phyloP scores from a whole-genome alignment of 495 filamentous ascomycete genomes.

The Penicillium herquei region DNA sequence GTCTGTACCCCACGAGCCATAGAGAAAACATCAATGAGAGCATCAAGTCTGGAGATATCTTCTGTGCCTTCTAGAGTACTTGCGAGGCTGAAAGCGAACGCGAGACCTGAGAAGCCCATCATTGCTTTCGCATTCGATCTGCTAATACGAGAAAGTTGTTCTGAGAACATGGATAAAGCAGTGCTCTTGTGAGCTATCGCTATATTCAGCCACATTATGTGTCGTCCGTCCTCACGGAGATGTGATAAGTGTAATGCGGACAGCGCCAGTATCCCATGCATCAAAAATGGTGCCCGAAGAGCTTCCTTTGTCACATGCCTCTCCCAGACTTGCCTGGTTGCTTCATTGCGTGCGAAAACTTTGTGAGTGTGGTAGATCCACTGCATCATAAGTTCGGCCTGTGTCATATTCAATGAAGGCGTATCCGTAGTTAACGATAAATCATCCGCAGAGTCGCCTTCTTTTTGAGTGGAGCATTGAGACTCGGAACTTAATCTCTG shows the following conservation, averaged over 20 bases:
- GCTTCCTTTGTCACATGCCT: slow-evolving; percentile 32
- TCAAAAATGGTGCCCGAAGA: slow-evolving; percentile 29
- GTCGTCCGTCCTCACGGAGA: slow-evolving; percentile 8
- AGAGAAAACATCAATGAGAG: slow-evolving; percentile 21
- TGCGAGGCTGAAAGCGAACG: slow-evolving; percentile 25
- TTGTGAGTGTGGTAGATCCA: slow-evolving; percentile 25
- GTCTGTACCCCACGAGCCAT: slow-evolving; percentile 23
- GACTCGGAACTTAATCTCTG: too few relatives aligned
- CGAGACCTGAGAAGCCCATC: slow-evolving; percentile 21
- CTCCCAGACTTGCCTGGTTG: slow-evolving; percentile 29
- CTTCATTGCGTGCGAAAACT: slow-evolving; percentile 18
- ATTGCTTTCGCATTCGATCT: slow-evolving; percentile 20
- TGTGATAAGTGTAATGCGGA: slow-evolving; percentile 34
- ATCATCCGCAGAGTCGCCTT: too few relatives aligned
- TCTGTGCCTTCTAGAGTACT: slow-evolving; percentile 15
- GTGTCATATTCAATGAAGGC: slow-evolving; percentile 16
- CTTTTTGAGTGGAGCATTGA: too few relatives aligned
- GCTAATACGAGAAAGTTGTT: slow-evolving; percentile 10
- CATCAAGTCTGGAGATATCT: slow-evolving; percentile 15
- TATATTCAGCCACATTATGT: slow-evolving; percentile 17
- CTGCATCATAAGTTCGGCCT: slow-evolving; percentile 20
- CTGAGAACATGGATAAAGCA: slow-evolving; percentile 19
- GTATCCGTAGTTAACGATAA: too few relatives aligned
- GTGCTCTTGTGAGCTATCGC: slow-evolving; percentile 27
- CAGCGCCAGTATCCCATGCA: slow-evolving; percentile 38